Base-by-base conservation (phyloP, 2,329 filamentous ascomycete species). In the Myriosclerotinia scirpicola region DNA sequence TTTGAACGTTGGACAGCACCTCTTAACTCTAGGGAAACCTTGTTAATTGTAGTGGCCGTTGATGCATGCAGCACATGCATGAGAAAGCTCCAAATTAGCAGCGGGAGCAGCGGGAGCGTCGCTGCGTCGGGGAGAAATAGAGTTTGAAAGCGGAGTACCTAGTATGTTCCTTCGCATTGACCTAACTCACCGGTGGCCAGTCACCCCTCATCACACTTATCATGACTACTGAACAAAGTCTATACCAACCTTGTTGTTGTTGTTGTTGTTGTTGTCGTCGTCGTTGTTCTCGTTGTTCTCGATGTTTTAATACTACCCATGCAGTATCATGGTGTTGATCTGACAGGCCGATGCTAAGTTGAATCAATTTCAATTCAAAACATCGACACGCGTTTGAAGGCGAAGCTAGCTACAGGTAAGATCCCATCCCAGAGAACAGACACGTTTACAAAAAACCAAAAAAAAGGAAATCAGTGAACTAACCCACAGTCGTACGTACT, bases 141-240 rank as follows among this genome's bases (percentile, higher is more conserved):
- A 36, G 42, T 48, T 5, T 22, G 56, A 36, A 11, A 20, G 30
- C 30, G 30, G 30, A 34, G 26, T 26, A 26, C 26, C 26, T 26
- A 26, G 26, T 26, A 36, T 48, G 42, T 59, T 59, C 48, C 56
- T 59, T 30, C 42, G 56, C 42, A 59, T 48, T 36, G 56, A 20
- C 26, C 26, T 59, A 59, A 26, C 17, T 36, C 56, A 59, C 56
- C 20, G 42, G 56, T 26, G 26, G 26, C 30, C 20, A 22, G 5
- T 42, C 15, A 48, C 26, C 2, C 26, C 42, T 59, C 20, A 48
- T 48, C n/a, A 48, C 34, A 22, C 30, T 34, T 5, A 34, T 34
- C 30, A 34, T 34, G 30, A 4, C 30, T 34, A 34, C 30, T 34
- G 30, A 34, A 26, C 54, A 44, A 58, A 44, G 40, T 58, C 54